These are phyloP conservation scores for Wallacemonas sp. DNA, from an alignment of 208 protist genomes.

Conservation along the genomic window DNA sequence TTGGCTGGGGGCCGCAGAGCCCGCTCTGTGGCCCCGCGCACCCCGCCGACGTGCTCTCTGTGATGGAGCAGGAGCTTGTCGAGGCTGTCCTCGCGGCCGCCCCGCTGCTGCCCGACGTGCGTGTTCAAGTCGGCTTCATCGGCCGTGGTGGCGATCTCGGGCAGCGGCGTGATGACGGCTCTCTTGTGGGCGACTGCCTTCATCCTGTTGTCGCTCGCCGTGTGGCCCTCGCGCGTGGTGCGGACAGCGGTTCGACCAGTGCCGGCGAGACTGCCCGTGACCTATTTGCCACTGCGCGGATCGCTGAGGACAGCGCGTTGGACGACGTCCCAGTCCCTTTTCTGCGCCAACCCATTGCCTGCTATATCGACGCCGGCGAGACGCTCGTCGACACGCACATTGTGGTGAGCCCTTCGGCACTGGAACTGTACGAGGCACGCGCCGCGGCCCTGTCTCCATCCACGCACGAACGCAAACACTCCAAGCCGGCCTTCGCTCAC, in stretches of 20 bases:
- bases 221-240: neutral
- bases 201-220: slow-evolving; percentile 17
- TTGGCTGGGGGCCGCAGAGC: slow-evolving; percentile 47
- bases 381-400: neutral
- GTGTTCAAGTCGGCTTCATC: slow-evolving; percentile 38
- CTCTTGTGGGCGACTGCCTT: slow-evolving; percentile 6
- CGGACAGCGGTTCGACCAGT: no score
- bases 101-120: slow-evolving; percentile 46
- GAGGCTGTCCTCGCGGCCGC: slow-evolving; percentile 56
- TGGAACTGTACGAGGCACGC: neutral
- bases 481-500: no score
- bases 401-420: neutral
- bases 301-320: neutral
- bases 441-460: no score
- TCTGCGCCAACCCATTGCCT: neutral
- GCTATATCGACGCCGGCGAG: neutral
- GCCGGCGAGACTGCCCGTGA: no score
- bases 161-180: slow-evolving; percentile 11
- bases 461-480: no score
- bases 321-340: neutral
- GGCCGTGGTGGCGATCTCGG: slow-evolving; percentile 7
- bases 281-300: neutral
- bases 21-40: slow-evolving; percentile 66
- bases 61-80: slow-evolving; percentile 69
- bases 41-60: slow-evolving; percentile 48